These are phyloP conservation scores for Sordariomycetes sp. DNA, from an alignment of 2,329 filamentous ascomycete species.

Conservation along the genomic window DNA sequence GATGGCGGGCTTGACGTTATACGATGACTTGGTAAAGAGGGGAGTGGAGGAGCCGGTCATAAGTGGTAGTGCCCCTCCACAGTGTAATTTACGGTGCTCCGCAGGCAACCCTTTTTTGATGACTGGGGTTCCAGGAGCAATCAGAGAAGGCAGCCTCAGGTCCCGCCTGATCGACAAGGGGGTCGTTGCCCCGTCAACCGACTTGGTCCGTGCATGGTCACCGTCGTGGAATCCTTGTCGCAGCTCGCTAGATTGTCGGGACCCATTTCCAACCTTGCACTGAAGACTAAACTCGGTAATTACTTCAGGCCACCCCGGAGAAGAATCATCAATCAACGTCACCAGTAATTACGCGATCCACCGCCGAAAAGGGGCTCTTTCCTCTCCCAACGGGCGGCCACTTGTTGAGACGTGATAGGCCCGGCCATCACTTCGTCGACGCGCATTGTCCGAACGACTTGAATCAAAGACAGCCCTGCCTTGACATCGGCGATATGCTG, in stretches of 20 bases:
- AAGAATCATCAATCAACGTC: not conserved
- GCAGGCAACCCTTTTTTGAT: not conserved
- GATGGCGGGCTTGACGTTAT: not conserved
- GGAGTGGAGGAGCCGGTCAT: not conserved
- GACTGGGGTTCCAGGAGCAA: not conserved
- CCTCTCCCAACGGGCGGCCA: not conserved
- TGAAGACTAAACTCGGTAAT: not conserved
- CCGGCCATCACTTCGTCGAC: not conserved
- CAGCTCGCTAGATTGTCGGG: not conserved
- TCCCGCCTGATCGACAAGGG: conserved; percentile 4
- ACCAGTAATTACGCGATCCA: not conserved
- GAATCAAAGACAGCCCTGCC: not conserved
- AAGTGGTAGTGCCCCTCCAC: conserved; percentile 2
- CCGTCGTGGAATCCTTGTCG: not conserved
- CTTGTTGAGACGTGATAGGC: not conserved
- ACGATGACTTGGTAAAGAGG: conserved; percentile 2
- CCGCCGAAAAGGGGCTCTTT: conserved; percentile 1
- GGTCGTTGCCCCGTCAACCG: conserved; percentile 3
- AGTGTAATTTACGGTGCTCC: not conserved
- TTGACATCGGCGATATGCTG: conserved; percentile 39
- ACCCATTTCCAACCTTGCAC: not conserved
- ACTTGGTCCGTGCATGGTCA: conserved; percentile 1
- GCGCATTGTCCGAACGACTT: not conserved
- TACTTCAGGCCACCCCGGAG: not conserved
- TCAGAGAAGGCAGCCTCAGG: conserved; percentile 1